phyloP scores from a whole-genome alignment of 805 yeast species.

The Wickerhamomyces bisporus region DNA sequence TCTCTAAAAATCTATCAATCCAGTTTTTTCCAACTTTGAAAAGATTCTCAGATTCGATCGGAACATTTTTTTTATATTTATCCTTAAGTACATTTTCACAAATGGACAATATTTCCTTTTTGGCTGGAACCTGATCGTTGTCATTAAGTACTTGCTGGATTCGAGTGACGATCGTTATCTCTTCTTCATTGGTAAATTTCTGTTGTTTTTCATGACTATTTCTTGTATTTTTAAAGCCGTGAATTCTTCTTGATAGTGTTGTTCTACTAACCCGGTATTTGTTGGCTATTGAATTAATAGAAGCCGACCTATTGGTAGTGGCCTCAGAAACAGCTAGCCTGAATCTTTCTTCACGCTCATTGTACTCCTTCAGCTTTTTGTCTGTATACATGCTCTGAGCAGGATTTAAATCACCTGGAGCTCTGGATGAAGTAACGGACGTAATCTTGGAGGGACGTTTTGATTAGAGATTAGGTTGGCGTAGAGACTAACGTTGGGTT shows the following conservation, averaged over 20 bases:
- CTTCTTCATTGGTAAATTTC: slow-evolving; percentile 25
- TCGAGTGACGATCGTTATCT: slow-evolving; percentile 14
- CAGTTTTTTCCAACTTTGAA: slow-evolving; percentile 26
- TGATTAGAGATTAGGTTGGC: no score
- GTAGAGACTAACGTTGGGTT: no score
- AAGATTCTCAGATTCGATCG: slow-evolving; percentile 11
- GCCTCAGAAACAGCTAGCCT: slow-evolving; percentile 25
- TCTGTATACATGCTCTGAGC: slow-evolving; percentile 18
- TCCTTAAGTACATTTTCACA: slow-evolving; percentile 21
- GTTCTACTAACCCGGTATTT: slow-evolving; percentile 23
- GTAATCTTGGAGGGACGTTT: slow-evolving; percentile 2
- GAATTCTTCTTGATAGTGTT: slow-evolving; percentile 24
- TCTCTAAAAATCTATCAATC: slow-evolving; percentile 25
- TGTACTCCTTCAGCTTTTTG: slow-evolving; percentile 24
- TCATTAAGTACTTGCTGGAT: slow-evolving; percentile 18
- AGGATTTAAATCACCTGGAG: slow-evolving; percentile 3
- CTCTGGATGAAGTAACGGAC: neutral
- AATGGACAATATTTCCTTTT: slow-evolving; percentile 20
- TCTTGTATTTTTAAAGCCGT: slow-evolving; percentile 25
- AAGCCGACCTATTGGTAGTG: slow-evolving; percentile 20
- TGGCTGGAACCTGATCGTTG: slow-evolving; percentile 21
- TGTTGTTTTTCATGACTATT: slow-evolving; percentile 26
- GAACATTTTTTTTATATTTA: slow-evolving; percentile 15
- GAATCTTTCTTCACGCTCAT: slow-evolving; percentile 25
- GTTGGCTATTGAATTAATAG: slow-evolving; percentile 26